Conservation (phyloP, 1,284 basidiomycete species). For the Malassezia slooffiae region DNA sequence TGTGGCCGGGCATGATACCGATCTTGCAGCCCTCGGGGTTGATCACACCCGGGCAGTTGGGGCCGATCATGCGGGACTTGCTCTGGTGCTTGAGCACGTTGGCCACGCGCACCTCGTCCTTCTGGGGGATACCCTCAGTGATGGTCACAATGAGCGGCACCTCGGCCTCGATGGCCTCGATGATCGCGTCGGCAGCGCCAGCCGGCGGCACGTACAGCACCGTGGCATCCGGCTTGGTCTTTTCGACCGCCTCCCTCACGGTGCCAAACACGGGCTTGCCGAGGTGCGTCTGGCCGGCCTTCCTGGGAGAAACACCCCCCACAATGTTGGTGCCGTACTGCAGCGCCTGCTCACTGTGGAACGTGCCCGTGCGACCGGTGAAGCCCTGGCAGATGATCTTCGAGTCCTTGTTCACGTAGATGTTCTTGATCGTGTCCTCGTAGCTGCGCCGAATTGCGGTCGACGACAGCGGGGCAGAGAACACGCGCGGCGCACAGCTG, state of each 20-base stretch:
- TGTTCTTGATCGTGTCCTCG: conserved; percentile 79
- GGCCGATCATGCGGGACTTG: conserved; percentile 70
- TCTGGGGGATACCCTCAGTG: conserved; percentile 46
- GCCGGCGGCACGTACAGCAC: conserved; percentile 46
- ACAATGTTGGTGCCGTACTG: conserved; percentile 95
- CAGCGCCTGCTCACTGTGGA: conserved; percentile 88
- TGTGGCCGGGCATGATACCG: conserved; percentile 97
- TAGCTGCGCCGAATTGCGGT: conserved; percentile 51
- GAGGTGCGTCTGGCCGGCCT: conserved; percentile 88
- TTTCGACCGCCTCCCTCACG: conserved; percentile 62
- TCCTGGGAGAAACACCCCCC: conserved; percentile 93
- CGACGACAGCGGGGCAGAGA: conserved; percentile 25
- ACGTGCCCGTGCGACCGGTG: conserved; percentile 89
- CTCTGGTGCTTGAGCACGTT: conserved; percentile 87
- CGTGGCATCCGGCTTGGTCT: conserved; percentile 41
- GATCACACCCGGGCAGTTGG: conserved; percentile 97
- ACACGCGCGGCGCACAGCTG: conserved; percentile 6
- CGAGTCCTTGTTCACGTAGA: conserved; percentile 87
- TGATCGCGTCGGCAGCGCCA: conserved; percentile 44
- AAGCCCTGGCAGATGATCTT: conserved; percentile 46
- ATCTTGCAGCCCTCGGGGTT: conserved; percentile 94
- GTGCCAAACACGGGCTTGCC: conserved; percentile 88
- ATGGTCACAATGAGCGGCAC: conserved; percentile 44
- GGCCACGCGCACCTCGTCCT: conserved; percentile 55
- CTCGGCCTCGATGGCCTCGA: conserved; percentile 45